Evolutionary conservation across 2,329 filamentous ascomycete species (phyloP).

Genomic region (Alternaria longipes): DNA sequence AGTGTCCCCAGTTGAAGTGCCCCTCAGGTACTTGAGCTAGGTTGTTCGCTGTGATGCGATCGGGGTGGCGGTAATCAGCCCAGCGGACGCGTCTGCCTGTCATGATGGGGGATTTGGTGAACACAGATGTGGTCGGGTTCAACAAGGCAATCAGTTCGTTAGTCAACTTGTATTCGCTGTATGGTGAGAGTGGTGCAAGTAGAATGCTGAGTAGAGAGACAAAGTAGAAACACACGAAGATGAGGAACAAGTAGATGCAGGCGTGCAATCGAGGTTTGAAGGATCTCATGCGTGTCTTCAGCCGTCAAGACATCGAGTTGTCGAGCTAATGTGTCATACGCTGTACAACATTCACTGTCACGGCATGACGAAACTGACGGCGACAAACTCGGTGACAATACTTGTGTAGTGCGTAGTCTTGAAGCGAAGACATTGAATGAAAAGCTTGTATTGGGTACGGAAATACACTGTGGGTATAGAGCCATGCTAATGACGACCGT

Average conservation of each 20-base stretch:
- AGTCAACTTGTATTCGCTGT: too few species aligned
- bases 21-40: neutral
- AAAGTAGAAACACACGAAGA: neutral
- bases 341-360: neutral
- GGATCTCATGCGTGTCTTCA: neutral
- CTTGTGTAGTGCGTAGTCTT: neutral
- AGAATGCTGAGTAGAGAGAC: too few species aligned
- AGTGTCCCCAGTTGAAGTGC: neutral
- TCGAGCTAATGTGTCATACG: neutral
- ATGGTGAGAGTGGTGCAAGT: too few species aligned
- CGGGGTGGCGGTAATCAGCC: too few species aligned
- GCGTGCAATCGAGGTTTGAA: neutral
- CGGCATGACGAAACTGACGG: neutral
- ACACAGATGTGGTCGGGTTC: too few species aligned
- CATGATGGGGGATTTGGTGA: too few species aligned
- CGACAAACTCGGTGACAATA: neutral
- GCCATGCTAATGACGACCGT: constrained; percentile 27
- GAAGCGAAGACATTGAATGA: neutral
- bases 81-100: too few species aligned
- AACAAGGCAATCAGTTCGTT: too few species aligned
- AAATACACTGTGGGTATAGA: constrained; percentile 36
- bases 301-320: neutral
- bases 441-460: constrained; percentile 19
- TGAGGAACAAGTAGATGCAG: neutral
- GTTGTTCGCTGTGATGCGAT: neutral